Evolutionary conservation across 805 yeast species (phyloP), one percentile per base, ranked within the genome.

Genomic region (Hanseniaspora valbyensis): DNA sequence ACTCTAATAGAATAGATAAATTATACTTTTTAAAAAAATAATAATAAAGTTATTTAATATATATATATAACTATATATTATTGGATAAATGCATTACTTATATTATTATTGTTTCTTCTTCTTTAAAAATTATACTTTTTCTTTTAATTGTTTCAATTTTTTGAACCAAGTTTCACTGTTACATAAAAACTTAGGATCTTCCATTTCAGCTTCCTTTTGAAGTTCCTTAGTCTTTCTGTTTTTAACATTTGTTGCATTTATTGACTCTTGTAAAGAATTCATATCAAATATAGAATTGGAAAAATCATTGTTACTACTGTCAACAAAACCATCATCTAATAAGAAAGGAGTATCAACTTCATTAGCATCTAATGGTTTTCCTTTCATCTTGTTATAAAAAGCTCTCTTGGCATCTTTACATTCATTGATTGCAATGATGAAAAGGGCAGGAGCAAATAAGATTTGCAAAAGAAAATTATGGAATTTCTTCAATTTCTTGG

Each of bases 271-370:
- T n/a, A 42, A 22, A 7, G 45, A 42, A 22, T 42, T 42, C 1
- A 55, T 53, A 2, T 57, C 59, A 18, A 60, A 56, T 3, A 60
- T 61, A 30, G 59, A 59, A 25, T 57, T 50, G 18, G 61, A 58
- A 42, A 66, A 61, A 4, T 63, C 65, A n/a, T 61, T 63, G 21
- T 57, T 61, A 16, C 58, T 55, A 4, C 18, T 36, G 39, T 67
- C 72, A 29, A 67, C 64, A 50, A 67, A 85, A 0, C 95, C 95
- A 64, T 85, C 95, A 7, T 81, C 75, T 56, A 86, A 69, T 55
- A 83, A 86, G 95, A 95, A 86, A 58, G 81, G 89, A 7, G 80
- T 74, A 58, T 86, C 85, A 19, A 69, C 58, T 59, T 83, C 90
- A 61, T 83, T 84, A 19, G 87, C 84, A 64, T 86, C 95, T 61